Conservation (phyloP, 1,284 basidiomycete species). For the Ceratobasidium sp. region DNA sequence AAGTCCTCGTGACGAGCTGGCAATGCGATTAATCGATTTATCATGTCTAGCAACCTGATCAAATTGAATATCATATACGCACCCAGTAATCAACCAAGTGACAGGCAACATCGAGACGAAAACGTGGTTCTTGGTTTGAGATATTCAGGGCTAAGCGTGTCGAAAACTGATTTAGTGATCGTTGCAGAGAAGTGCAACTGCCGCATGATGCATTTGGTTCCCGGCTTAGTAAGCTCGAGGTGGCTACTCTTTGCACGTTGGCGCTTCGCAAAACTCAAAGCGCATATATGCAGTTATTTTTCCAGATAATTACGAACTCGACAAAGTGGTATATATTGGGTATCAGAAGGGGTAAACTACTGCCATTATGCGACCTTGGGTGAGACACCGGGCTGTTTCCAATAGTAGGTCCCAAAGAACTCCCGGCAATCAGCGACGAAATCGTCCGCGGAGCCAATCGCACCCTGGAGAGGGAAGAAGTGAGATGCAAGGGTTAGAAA, state of each 20-base stretch:
- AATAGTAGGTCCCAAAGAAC: constrained; percentile 16
- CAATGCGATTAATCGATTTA: not conserved
- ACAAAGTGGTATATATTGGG: not conserved
- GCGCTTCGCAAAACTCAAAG: not conserved
- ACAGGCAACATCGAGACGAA: constrained; percentile 17
- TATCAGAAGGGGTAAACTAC: not conserved
- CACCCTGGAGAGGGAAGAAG: not conserved
- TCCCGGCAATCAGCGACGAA: constrained; percentile 20
- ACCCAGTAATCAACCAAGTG: constrained; percentile 41
- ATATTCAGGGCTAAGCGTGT: not conserved
- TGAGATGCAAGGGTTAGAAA: not conserved
- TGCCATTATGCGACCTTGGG: not conserved
- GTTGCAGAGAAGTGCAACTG: not conserved
- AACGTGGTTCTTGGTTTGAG: not conserved
- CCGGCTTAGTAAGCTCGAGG: not conserved
- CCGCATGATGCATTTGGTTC: not conserved
- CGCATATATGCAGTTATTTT: not conserved
- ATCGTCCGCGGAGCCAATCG: constrained; percentile 16
- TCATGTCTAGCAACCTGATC: not conserved
- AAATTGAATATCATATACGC: not conserved
- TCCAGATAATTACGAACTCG: not conserved
- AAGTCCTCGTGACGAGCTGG: constrained; percentile 58
- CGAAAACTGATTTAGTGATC: not conserved
- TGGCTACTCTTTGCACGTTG: not conserved
- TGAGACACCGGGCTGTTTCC: not conserved